Percentiles rank a stretch among this genome's conserved stretches.
Evolutionary conservation across 768 basidiomycete genomes (phyloP).

Genomic region (Trametes cingulata): DNA sequence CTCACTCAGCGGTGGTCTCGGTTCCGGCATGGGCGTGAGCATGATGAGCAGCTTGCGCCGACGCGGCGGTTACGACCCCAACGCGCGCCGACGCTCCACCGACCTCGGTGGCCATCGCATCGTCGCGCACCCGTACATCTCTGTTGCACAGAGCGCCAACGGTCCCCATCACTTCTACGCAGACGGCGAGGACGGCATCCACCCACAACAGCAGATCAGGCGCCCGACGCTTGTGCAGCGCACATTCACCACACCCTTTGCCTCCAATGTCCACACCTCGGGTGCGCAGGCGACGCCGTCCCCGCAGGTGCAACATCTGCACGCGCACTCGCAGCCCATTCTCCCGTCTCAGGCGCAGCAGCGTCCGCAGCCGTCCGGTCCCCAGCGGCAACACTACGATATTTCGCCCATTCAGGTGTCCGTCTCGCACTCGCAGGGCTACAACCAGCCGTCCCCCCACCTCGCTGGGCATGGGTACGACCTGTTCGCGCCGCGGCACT

Average conservation of each 20-base stretch:
- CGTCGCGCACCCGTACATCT: slow-evolving; percentile 30
- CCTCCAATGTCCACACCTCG: neutral
- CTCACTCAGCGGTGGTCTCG: neutral
- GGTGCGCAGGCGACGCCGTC: slow-evolving; percentile 5
- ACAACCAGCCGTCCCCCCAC: neutral
- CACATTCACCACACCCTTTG: slow-evolving; percentile 7
- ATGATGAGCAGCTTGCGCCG: slow-evolving; percentile 7
- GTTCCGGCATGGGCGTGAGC: neutral
- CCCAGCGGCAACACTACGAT: slow-evolving; percentile 7
- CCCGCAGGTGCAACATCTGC: neutral
- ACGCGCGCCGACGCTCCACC: slow-evolving; percentile 24
- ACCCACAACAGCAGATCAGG: slow-evolving; percentile 3
- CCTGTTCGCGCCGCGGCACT: slow-evolving; percentile 14
- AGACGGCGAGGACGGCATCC: slow-evolving; percentile 2
- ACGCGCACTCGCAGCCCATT: slow-evolving; percentile 17
- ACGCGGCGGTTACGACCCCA: slow-evolving; percentile 25
- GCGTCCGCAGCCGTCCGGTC: neutral
- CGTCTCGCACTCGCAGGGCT: slow-evolving; percentile 6
- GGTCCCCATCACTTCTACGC: slow-evolving; percentile 2
- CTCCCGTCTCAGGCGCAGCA: slow-evolving; percentile 14
- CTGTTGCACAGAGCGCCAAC: slow-evolving; percentile 27
- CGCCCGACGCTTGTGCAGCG: slow-evolving; percentile 18
- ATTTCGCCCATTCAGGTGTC: slow-evolving; percentile 12
- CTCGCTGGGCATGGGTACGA: slow-evolving; percentile 8
- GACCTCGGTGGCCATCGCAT: slow-evolving; percentile 22